Conservation (phyloP, 331 rosid species). For the Ulmus americana region DNA sequence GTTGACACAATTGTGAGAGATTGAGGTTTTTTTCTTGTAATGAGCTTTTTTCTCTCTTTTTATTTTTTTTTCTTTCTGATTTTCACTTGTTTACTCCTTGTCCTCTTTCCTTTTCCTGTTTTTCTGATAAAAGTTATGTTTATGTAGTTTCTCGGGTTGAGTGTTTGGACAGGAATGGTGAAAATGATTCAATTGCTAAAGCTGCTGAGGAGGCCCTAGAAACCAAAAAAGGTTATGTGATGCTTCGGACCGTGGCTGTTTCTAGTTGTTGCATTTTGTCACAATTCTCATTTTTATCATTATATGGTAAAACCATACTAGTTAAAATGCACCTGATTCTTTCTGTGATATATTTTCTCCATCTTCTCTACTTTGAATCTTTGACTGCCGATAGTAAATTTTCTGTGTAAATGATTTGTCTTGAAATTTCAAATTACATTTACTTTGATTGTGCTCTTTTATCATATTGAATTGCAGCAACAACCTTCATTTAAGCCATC, state of each 20-base stretch:
- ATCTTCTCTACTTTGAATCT: neutral
- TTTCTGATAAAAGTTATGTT: slow-evolving; percentile 1
- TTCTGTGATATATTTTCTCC: neutral
- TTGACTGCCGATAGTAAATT: neutral
- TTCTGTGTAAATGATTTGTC: neutral
- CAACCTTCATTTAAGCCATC: slow-evolving; percentile 93
- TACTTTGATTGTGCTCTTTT: neutral
- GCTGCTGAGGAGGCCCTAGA: slow-evolving; percentile 82
- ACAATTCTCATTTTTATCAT: too few species aligned
- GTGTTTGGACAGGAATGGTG: slow-evolving; percentile 61
- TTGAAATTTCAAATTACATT: neutral
- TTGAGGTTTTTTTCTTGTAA: neutral
- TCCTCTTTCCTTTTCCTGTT: too few species aligned
- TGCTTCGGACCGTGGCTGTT: neutral
- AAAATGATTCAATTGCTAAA: slow-evolving; percentile 60
- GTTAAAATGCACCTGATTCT: too few species aligned
- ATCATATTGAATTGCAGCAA: slow-evolving; percentile 42
- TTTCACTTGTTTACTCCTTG: too few species aligned
- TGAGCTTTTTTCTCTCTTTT: neutral
- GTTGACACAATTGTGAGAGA: too few species aligned
- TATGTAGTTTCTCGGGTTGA: slow-evolving; percentile 29
- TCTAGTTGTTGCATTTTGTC: too few species aligned
- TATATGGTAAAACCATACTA: too few species aligned
- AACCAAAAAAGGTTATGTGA: slow-evolving; percentile 63
- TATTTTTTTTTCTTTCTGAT: too few species aligned